Base-by-base conservation (phyloP, 495 filamentous ascomycete genomes). In the Jackrogersella minutella region DNA sequence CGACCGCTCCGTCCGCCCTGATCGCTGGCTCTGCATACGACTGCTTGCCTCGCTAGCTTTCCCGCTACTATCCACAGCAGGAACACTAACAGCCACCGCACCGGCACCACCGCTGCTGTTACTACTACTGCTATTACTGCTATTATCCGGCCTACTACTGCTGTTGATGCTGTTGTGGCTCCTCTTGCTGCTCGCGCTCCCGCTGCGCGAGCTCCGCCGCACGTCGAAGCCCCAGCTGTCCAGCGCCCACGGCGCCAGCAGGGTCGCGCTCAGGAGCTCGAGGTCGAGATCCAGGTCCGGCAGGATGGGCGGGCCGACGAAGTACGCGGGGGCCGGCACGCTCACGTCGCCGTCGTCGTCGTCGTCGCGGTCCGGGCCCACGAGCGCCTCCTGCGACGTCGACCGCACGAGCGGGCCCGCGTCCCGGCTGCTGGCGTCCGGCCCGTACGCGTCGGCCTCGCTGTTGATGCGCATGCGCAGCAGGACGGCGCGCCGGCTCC, bases 391-490 rank as follows among this genome's bases (percentile, higher is more conserved):
- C 3, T 6, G 5, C 19, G 40, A 43, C 19, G n/a, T n/a, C n/a
- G n/a, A n/a, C 39, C 39, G 39, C 14, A 19, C 2, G 39, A 41
- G 13, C 4, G 40, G 40, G 7, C 10, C 40, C 0, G 9, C 10
- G 22, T 28, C 43, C 17, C 19, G 13, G 24, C 47, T 37, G 54
- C 22, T n/a, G n/a, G n/a, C n/a, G 61, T 57, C 40, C 10, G 51
- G 57, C 22, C 46, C 64, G 63, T 63, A 68, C 10, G 43, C 63
- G 58, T 71, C 63, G 0, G 52, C 62, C 31, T 70, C 68, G 68
- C 56, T 62, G 62, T 66, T 66, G 57, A 71, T 62, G 58, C 63
- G 63, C 58, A 63, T 58, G 11, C 58, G 64, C 41, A 61, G 22
- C 50, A 57, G 36, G 31, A 41, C 41, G 33, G 22, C 26, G 28